These are phyloP conservation scores for Tephrocybe sp. DNA, from an alignment of 768 basidiomycete genomes.

Conservation along the genomic window DNA sequence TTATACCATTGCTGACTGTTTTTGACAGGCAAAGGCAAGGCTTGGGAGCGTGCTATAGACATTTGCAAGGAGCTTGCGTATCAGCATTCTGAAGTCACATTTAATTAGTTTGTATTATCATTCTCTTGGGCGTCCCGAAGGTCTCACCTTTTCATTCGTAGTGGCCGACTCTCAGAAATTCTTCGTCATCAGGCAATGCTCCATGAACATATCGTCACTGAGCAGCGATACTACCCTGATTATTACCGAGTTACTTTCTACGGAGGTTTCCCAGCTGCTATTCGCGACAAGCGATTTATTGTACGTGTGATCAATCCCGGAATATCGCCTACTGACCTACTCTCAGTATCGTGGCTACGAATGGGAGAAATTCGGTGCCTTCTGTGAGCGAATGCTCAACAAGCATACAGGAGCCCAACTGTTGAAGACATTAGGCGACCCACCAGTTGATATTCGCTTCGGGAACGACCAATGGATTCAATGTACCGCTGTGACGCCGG, in stretches of 20 bases:
- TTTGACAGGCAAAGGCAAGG: conserved; percentile 82
- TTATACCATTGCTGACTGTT: neutral
- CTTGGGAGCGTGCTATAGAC: conserved; percentile 94
- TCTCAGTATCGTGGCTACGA: conserved; percentile 87
- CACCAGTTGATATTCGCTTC: conserved; percentile 75
- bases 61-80: conserved; percentile 88
- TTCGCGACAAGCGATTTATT: conserved; percentile 88
- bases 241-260: conserved; percentile 94
- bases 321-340: conserved; percentile 7
- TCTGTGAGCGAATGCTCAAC: conserved; percentile 88
- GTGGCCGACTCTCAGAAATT: conserved; percentile 80
- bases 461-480: conserved; percentile 85
- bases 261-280: conserved; percentile 84
- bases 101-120: conserved; percentile 69
- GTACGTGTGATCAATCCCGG: conserved; percentile 41
- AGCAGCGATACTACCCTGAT: conserved; percentile 84
- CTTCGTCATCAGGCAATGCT: conserved; percentile 84
- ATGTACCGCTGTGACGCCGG: conserved; percentile 80
- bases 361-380: conserved; percentile 89
- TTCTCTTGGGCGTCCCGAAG: neutral
- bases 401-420: conserved; percentile 87
- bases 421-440: conserved; percentile 69
- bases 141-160: conserved; percentile 25
- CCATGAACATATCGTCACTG: conserved; percentile 79
- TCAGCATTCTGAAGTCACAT: conserved; percentile 87